Evolutionary conservation across 768 basidiomycete species (phyloP), one percentile per base, ranked within the genome.

Genomic region (Leccinellum albellum): DNA sequence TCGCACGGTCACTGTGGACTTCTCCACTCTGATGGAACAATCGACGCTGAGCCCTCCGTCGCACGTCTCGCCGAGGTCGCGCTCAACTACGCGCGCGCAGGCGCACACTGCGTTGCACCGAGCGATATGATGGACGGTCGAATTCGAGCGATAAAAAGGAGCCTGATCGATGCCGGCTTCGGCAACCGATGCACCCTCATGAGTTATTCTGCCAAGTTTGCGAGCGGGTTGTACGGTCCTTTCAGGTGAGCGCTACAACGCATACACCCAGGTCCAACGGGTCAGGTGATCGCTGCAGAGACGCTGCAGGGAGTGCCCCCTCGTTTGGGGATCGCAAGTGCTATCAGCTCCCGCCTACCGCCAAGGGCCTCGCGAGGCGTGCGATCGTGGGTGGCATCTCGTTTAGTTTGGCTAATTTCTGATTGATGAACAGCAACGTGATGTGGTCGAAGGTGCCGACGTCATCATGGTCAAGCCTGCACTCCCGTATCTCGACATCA

Each of bases 71-170:
- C 92, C 0, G 78, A 97, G 66, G 95, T 99, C 24, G 94, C 97
- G 0, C 78, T 98, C 47, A 86, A 82, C 66, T 99, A 99, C 63
- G 97, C 95, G 0, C 78, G 80, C 53, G 97, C 97, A 0, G 97
- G 97, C n/a, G 97, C 94, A 1, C 93, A 98, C 72, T 94, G 94
- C 66, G 95, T 99, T 56, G 97, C 97, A 2, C 97, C 97, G 7
- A 97, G 94, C 67, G 97, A 98, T 73, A 99, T 99, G 97, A 98
- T 98, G 94, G 97, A 99, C 69, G 97, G 96, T 0, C 80, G 96
- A 20, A 86, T 99, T 61, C 85, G 83, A 60, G 85, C 85, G 14
- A 98, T 99, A 74, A 99, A 99, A 72, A 79, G 83, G 35, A 82
- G 79, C 3, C 77, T 99, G 54, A 91, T 98, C 57, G 87, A 91